Percentiles rank a stretch among this genome's conserved stretches.
Evolutionary conservation across 805 yeast genomes (phyloP).

Genomic region (Myxozyma mucilagina): DNA sequence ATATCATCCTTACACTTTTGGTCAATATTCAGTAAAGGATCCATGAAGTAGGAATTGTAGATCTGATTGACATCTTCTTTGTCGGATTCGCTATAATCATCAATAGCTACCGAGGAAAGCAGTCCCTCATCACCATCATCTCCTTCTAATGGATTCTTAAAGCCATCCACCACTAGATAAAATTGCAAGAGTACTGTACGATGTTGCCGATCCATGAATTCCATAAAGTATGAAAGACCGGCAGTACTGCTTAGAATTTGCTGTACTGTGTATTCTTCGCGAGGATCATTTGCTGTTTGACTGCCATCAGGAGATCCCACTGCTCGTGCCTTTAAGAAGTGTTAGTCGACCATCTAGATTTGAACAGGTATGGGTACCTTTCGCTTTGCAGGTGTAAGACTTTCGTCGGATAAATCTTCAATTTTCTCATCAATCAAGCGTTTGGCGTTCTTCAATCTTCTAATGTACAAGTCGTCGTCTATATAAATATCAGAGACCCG

Average conservation of each 20-base stretch:
- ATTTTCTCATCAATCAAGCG: constrained; percentile 39
- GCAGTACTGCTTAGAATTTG: constrained; percentile 53
- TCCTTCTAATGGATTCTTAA: constrained; percentile 63
- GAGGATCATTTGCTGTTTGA: constrained; percentile 27
- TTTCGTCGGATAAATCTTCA: constrained; percentile 33
- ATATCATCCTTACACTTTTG: constrained; percentile 42
- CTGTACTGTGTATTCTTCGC: constrained; percentile 41
- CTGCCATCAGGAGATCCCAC: constrained; percentile 1
- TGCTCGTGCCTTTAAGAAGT: neutral
- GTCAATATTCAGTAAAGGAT: constrained; percentile 30
- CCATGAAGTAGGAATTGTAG: constrained; percentile 47
- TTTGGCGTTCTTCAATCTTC: constrained; percentile 41
- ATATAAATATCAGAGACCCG: constrained; percentile 31
- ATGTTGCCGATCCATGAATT: constrained; percentile 55
- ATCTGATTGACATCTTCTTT: constrained; percentile 56
- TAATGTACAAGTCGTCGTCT: constrained; percentile 35
- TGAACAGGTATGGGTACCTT: neutral
- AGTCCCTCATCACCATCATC: constrained; percentile 35
- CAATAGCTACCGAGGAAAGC: constrained; percentile 26
- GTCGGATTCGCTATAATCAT: constrained; percentile 41
- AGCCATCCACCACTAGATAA: constrained; percentile 66
- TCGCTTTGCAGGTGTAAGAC: constrained; percentile 11
- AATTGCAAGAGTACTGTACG: constrained; percentile 54
- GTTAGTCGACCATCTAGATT: neutral
- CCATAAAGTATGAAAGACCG: constrained; percentile 51